These are phyloP conservation scores for Pseudoturritis turrita DNA, from an alignment of 345 rosid species.

Conservation along the genomic window DNA sequence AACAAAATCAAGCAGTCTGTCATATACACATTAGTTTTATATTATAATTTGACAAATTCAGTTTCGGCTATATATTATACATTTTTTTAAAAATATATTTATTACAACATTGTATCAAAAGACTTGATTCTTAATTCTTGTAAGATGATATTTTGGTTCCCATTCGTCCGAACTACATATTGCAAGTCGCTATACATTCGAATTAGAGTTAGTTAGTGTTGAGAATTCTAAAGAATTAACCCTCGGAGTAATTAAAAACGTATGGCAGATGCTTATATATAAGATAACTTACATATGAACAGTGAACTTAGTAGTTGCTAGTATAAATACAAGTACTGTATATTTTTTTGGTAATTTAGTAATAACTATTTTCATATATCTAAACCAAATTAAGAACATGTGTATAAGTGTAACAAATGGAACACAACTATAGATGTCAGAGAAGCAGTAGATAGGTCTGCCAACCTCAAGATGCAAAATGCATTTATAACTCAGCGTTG, in stretches of 20 bases:
- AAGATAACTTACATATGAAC: background rate
- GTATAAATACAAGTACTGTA: background rate
- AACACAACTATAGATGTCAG: slow-evolving; percentile 26
- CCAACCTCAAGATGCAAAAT: slow-evolving; percentile 18
- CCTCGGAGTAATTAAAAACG: background rate
- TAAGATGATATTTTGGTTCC: background rate
- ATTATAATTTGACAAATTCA: background rate
- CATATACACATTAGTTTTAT: background rate
- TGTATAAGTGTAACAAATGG: slow-evolving; percentile 14
- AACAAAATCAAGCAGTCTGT: no score
- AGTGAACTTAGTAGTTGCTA: background rate
- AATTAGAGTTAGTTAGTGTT: background rate
- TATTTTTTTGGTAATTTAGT: no score
- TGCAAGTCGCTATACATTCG: background rate
- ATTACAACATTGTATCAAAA: background rate
- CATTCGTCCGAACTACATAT: background rate
- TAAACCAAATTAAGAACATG: background rate
- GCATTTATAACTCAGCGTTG: slow-evolving; percentile 23
- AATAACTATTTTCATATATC: no score
- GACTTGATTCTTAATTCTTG: background rate
- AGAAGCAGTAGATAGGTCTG: slow-evolving; percentile 5
- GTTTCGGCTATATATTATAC: background rate
- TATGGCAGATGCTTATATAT: background rate
- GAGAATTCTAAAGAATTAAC: background rate
- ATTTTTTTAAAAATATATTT: no score